A percentile compares a stretch with the other conserved stretches of the same genome.
Conservation (phyloP, 1,284 basidiomycete genomes). For the Cystobasidium pallidum region DNA sequence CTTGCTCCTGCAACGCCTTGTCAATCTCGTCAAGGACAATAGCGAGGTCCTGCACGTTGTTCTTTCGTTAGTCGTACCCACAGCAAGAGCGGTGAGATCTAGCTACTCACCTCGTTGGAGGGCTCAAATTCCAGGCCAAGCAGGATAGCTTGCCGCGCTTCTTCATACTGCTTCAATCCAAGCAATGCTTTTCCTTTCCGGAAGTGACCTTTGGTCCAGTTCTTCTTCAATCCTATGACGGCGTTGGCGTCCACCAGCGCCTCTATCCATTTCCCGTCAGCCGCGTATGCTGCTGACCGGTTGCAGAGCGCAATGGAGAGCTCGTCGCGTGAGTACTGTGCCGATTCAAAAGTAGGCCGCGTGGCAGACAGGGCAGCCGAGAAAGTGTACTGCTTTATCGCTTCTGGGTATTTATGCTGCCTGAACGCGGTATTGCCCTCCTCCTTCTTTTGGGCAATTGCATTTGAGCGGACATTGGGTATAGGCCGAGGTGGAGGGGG, state of each 20-base stretch:
- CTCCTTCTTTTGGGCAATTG: constrained; percentile 77
- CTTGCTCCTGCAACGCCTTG: constrained; percentile 32
- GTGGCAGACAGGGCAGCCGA: constrained; percentile 80
- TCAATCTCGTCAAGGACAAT: constrained; percentile 42
- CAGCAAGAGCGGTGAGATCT: background rate
- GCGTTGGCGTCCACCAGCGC: constrained; percentile 89
- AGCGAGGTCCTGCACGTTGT: constrained; percentile 32
- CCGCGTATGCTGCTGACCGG: constrained; percentile 81
- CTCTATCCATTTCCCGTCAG: constrained; percentile 73
- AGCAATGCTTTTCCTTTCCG: constrained; percentile 84
- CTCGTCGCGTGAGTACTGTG: constrained; percentile 82
- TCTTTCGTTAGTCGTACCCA: background rate
- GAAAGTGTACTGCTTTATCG: constrained; percentile 80
- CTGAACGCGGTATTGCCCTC: constrained; percentile 89
- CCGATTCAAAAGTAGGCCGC: constrained; percentile 86
- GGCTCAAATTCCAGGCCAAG: constrained; percentile 89
- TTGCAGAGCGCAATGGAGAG: constrained; percentile 86
- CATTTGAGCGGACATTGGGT: constrained; percentile 71
- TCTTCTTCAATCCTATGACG: constrained; percentile 78
- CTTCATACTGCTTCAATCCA: constrained; percentile 70
- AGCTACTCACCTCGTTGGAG: constrained; percentile 62
- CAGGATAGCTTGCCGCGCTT: constrained; percentile 79
- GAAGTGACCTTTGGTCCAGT: constrained; percentile 96
- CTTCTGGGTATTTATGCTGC: constrained; percentile 69
- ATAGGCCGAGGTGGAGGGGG: constrained; percentile 80